Conservation (phyloP, 2,329 filamentous ascomycete genomes). For the Exophiala sp. region DNA sequence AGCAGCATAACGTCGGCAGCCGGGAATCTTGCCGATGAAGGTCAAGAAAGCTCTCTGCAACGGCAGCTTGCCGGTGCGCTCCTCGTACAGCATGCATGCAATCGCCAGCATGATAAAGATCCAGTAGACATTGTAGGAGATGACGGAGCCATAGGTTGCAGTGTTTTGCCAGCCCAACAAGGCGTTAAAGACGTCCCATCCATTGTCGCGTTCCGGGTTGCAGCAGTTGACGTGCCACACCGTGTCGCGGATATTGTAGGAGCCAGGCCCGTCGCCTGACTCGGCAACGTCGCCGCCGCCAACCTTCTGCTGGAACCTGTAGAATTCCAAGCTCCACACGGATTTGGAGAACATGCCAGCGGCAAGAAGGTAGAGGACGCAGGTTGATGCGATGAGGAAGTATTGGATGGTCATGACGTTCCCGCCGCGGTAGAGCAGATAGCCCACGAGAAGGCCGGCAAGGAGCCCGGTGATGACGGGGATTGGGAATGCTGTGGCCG, state of each 20-base stretch:
- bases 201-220: constrained; percentile 64
- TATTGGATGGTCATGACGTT: constrained; percentile 60
- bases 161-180: constrained; percentile 84
- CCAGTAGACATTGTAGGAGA: constrained; percentile 88
- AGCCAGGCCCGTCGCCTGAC: constrained; percentile 62
- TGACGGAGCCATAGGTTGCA: constrained; percentile 78
- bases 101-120: constrained; percentile 62
- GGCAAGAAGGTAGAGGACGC: constrained; percentile 75
- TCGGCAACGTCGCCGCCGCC: constrained; percentile 54
- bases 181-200: constrained; percentile 83
- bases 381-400: constrained; percentile 74
- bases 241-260: constrained; percentile 69
- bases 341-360: constrained; percentile 73
- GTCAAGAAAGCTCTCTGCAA: constrained; percentile 23
- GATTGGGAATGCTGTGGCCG: constrained; percentile 70
- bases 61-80: constrained; percentile 36
- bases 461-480: constrained; percentile 68
- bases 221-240: constrained; percentile 87
- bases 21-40: constrained; percentile 27
- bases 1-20: constrained; percentile 24
- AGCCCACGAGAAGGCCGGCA: constrained; percentile 63
- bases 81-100: constrained; percentile 59
- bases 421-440: constrained; percentile 69
- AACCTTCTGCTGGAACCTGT: constrained; percentile 58
- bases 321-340: constrained; percentile 68